Evolutionary conservation across 1,139 yeast species (phyloP), one percentile per base, ranked within the genome.

Genomic region (Eremothecium sinecaudum): DNA sequence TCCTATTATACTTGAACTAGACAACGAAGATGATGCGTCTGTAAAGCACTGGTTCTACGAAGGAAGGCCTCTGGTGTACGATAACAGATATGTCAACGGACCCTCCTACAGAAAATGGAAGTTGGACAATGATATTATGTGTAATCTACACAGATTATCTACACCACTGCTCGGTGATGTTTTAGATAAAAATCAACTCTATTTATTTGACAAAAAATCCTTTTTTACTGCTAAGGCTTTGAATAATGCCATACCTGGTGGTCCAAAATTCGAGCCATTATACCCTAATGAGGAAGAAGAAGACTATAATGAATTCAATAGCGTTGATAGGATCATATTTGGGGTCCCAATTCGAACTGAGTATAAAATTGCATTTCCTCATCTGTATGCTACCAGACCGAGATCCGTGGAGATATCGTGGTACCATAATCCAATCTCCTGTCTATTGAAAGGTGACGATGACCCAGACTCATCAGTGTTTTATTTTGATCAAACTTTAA

Each of bases 201-300:
- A 80, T 49, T 59, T 84, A 25, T 90, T 86, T 55, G 86, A 86
- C 47, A 75, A 71, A 39, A 69, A 78, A 37, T 68, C 94, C 0
- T 81, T 90, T 43, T 73, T 79, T 53, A 86, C 96, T 0, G 94
- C 97, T 1, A 90, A 90, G 50, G 90, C 94, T 5, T 66, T 92
- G 39, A 86, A 86, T 50, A 69, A 78, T 34, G 79, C 94, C 1
- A 66, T 90, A 25, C 96, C 96, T 0, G 95, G 95, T 3, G 99
- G 98, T 0, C 98, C 99, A 4, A 83, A 79, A 51, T 90, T 87
- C 57, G 97, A 87, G 58, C 95, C 95, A 0, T 59, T 87, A n/a
- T 75, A 66, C 58, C 76, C 77, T 39, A 80, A 78, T 36, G 64
- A 66, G 21, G 77, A 78, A 44, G 76, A 78, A 3, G 93, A 80